Evolutionary conservation across 805 yeast species (phyloP).

Genomic region (Wickerhamomyces chaumierensis): DNA sequence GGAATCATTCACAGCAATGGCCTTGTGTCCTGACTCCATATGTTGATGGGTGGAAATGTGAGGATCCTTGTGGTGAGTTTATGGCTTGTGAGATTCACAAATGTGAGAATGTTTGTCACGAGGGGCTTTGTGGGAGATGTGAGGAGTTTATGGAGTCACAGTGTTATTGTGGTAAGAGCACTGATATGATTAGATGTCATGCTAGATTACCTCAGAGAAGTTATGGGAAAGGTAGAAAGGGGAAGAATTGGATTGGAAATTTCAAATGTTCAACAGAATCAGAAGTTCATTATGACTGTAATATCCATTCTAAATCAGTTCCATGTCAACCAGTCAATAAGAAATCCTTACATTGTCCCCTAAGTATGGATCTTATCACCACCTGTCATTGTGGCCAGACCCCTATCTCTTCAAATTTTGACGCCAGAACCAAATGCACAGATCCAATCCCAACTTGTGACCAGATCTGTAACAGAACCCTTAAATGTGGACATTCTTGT

Average conservation of each 20-base stretch:
- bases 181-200: slow-evolving; percentile 31
- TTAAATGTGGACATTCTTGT: slow-evolving; percentile 74
- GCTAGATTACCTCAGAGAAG: slow-evolving; percentile 28
- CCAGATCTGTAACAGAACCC: slow-evolving; percentile 44
- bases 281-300: slow-evolving; percentile 48
- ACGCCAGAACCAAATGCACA: slow-evolving; percentile 45
- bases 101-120: slow-evolving; percentile 58
- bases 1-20: slow-evolving; percentile 48
- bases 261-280: slow-evolving; percentile 37
- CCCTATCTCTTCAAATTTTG: slow-evolving; percentile 26
- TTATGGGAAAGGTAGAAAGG: slow-evolving; percentile 8
- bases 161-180: slow-evolving; percentile 71
- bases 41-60: slow-evolving; percentile 58
- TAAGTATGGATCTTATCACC: slow-evolving; percentile 45
- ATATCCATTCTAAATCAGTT: slow-evolving; percentile 46
- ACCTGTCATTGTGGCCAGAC: slow-evolving; percentile 79
- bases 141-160: slow-evolving; percentile 30
- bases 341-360: slow-evolving; percentile 39
- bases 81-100: slow-evolving; percentile 65
- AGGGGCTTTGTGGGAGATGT: slow-evolving; percentile 78
- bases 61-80: slow-evolving; percentile 42
- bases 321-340: slow-evolving; percentile 22
- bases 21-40: slow-evolving; percentile 71
- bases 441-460: slow-evolving; percentile 77
- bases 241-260: slow-evolving; percentile 37